Percentiles rank a stretch among this genome's conserved stretches.
These are phyloP conservation scores for Cercis canadensis DNA, from an alignment of 306 rosid species.

Conservation along the genomic window DNA sequence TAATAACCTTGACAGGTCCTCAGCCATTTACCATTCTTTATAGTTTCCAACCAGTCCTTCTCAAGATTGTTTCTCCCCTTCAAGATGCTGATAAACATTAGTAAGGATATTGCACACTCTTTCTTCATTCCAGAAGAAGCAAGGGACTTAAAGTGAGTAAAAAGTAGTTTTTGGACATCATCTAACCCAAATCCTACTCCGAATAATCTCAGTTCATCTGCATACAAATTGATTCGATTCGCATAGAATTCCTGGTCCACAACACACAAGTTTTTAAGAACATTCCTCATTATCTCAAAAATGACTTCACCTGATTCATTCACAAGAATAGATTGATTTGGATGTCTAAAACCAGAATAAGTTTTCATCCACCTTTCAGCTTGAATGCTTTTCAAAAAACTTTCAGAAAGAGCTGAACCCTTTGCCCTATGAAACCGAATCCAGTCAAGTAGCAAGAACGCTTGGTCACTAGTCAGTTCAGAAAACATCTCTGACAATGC, in stretches of 20 bases:
- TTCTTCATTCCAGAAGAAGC: conserved; percentile 29
- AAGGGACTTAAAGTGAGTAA: conserved; percentile 3
- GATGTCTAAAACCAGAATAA: background rate
- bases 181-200: conserved; percentile 26
- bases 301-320: background rate
- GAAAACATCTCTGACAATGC: too few relatives aligned
- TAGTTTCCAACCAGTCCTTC: conserved; percentile 15
- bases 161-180: conserved; percentile 20
- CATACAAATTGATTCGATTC: background rate
- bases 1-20: conserved; percentile 27
- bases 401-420: background rate
- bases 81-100: conserved; percentile 24
- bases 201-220: conserved; percentile 35
- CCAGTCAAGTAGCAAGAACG: too few relatives aligned
- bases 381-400: background rate
- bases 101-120: conserved; percentile 5
- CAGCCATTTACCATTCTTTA: conserved; percentile 41
- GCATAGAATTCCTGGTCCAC: background rate
- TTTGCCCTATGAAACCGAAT: background rate
- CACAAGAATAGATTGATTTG: background rate
- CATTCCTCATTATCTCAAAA: background rate
- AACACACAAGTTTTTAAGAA: background rate
- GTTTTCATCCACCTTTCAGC: background rate
- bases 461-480: background rate
- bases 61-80: conserved; percentile 3